Conservation (phyloP, 345 rosid species). For the Euphorbia peplus region DNA sequence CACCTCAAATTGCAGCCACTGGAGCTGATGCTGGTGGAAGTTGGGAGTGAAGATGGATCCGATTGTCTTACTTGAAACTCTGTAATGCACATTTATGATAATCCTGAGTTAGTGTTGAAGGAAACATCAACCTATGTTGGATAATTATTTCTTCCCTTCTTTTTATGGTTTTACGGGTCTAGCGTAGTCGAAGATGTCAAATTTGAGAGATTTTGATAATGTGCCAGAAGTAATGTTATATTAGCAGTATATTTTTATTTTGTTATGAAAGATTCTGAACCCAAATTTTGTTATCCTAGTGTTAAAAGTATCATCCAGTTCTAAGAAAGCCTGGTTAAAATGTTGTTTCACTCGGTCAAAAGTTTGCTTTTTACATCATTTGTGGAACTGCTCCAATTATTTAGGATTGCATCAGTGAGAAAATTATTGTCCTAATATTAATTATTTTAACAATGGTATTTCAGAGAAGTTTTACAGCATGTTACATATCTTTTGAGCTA, state of each 20-base stretch:
- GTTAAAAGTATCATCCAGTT: not conserved
- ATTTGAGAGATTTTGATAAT: conserved; percentile 12
- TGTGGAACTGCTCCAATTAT: too few relatives aligned
- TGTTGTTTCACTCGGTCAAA: too few relatives aligned
- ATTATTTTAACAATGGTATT: too few relatives aligned
- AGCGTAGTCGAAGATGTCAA: conserved; percentile 23
- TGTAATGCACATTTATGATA: conserved; percentile 3
- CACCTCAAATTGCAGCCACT: conserved; percentile 6
- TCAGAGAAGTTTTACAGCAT: too few relatives aligned
- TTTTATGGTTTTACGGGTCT: conserved; percentile 10
- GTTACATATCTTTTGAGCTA: too few relatives aligned
- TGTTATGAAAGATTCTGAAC: not conserved
- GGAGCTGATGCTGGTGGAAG: conserved; percentile 12
- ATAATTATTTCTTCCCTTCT: too few relatives aligned
- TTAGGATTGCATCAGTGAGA: too few relatives aligned
- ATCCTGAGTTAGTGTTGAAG: conserved; percentile 13
- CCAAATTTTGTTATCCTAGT: not conserved
- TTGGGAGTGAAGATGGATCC: conserved; percentile 41
- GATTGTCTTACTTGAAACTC: conserved; percentile 8
- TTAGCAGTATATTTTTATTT: not conserved
- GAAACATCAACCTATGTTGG: not conserved
- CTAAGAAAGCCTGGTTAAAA: not conserved
- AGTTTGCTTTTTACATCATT: too few relatives aligned
- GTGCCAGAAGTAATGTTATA: not conserved
- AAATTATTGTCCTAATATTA: too few relatives aligned